A percentile compares a stretch with the other conserved stretches of the same genome.
These are phyloP conservation scores for Chlorella sp. DNA, from an alignment of 139 green algal species.

Conservation along the genomic window DNA sequence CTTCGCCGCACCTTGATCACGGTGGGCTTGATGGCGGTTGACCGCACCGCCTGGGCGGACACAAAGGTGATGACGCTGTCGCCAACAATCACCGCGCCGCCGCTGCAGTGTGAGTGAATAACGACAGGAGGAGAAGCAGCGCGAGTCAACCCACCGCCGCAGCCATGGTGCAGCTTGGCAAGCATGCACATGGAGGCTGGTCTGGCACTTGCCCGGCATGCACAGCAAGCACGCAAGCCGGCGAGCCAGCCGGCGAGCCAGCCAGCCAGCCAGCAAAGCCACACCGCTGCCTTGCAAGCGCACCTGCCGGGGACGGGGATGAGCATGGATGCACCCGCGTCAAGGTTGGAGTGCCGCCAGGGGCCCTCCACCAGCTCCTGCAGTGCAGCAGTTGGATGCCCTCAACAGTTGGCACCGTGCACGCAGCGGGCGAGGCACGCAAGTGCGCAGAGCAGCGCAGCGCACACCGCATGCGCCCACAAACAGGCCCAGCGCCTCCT, in stretches of 20 bases:
- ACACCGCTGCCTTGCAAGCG: too few relatives aligned
- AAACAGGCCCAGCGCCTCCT: not conserved
- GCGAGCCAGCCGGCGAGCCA: too few relatives aligned
- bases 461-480: not conserved
- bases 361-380: conserved; percentile 83
- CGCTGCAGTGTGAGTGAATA: conserved; percentile 16
- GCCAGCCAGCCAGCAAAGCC: too few relatives aligned
- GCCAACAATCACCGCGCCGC: conserved; percentile 88
- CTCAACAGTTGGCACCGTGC: not conserved
- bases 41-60: conserved; percentile 34
- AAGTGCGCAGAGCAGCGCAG: not conserved
- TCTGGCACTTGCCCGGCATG: too few relatives aligned
- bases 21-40: conserved; percentile 35
- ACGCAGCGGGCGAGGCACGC: not conserved
- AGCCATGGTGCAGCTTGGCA: too few relatives aligned
- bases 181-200: too few relatives aligned
- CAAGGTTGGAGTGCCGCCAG: conserved; percentile 85
- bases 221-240: too few relatives aligned
- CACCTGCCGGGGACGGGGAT: conserved; percentile 78
- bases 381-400: not conserved
- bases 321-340: conserved; percentile 76
- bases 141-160: too few relatives aligned
- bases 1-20: conserved; percentile 27
- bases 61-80: conserved; percentile 87
- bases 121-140: too few relatives aligned